A percentile compares a stretch with the other conserved stretches of the same genome.
These are phyloP conservation scores for Dactylellina parvicollis DNA, from an alignment of 2,329 filamentous ascomycete species.

Conservation along the genomic window DNA sequence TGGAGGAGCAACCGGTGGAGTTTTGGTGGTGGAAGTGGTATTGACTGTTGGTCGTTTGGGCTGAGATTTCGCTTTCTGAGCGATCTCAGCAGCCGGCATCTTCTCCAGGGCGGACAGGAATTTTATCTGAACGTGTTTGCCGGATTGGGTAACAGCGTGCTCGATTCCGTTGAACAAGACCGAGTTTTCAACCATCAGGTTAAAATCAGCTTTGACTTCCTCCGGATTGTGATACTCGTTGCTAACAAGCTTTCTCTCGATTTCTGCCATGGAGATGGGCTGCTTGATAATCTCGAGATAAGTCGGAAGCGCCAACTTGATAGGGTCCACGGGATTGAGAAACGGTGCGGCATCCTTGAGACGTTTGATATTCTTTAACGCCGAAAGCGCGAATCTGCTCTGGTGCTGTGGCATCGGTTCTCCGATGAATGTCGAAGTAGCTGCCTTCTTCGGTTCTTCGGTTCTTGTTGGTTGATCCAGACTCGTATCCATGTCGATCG, in stretches of 20 bases:
- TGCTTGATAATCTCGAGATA: constrained; percentile 77
- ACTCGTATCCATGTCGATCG: constrained; percentile 58
- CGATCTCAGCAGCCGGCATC: constrained; percentile 68
- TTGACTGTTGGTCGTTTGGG: constrained; percentile 61
- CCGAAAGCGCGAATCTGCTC: constrained; percentile 71
- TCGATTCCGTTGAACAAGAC: constrained; percentile 81
- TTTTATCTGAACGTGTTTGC: constrained; percentile 70
- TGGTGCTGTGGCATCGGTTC: constrained; percentile 70
- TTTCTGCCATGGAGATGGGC: constrained; percentile 84
- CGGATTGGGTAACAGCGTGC: constrained; percentile 76
- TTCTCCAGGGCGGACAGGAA: constrained; percentile 63
- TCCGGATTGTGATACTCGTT: constrained; percentile 75
- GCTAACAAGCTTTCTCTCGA: constrained; percentile 81
- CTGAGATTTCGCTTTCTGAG: constrained; percentile 70
- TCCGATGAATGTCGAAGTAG: constrained; percentile 55
- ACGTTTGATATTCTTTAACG: constrained; percentile 81
- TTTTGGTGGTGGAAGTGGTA: constrained; percentile 60
- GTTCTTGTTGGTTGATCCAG: constrained; percentile 58
- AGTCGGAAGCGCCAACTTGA: constrained; percentile 79
- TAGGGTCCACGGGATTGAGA: constrained; percentile 77
- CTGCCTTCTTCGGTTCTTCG: constrained; percentile 46
- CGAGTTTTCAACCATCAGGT: constrained; percentile 81
- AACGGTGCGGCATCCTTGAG: constrained; percentile 82
- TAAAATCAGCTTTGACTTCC: constrained; percentile 77
- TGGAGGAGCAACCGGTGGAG: constrained; percentile 58